Evolutionary conservation across 2,329 filamentous ascomycete species (phyloP).

Genomic region (Penicillium sp.): DNA sequence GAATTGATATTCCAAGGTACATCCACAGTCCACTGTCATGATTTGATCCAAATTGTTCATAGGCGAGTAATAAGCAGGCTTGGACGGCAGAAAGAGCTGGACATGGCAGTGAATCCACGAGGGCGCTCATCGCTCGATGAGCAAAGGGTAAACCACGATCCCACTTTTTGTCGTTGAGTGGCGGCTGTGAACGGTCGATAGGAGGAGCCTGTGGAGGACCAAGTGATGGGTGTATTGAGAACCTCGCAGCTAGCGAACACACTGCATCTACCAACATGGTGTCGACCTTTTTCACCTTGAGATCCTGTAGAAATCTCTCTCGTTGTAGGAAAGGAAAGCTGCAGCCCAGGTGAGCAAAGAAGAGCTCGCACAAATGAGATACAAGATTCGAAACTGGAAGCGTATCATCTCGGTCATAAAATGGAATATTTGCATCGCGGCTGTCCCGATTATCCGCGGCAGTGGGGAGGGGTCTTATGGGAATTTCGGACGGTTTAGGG

Average conservation of each 20-base stretch:
- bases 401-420: conserved; percentile 71
- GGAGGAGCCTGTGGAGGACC: conserved; percentile 52
- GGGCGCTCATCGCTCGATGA: conserved; percentile 75
- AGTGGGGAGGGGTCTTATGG: conserved; percentile 16
- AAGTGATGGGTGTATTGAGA: conserved; percentile 61
- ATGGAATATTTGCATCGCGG: conserved; percentile 53
- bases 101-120: conserved; percentile 78
- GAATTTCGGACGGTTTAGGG: conserved; percentile 26
- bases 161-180: conserved; percentile 46
- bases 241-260: conserved; percentile 76
- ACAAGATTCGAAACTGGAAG: conserved; percentile 72
- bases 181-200: conserved; percentile 39
- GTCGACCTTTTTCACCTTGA: conserved; percentile 77
- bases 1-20: conserved; percentile 84
- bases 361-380: conserved; percentile 71
- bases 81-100: conserved; percentile 81
- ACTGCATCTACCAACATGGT: conserved; percentile 83
- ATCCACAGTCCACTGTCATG: conserved; percentile 91
- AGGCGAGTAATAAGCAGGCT: conserved; percentile 77
- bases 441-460: conserved; percentile 28
- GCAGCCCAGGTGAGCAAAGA: conserved; percentile 78
- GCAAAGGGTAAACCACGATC: conserved; percentile 77
- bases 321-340: conserved; percentile 80
- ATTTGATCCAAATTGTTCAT: conserved; percentile 83
- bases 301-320: conserved; percentile 68